phyloP scores from a whole-genome alignment of 2,329 filamentous ascomycete genomes.

The Stagonosporopsis chrysanthemi region DNA sequence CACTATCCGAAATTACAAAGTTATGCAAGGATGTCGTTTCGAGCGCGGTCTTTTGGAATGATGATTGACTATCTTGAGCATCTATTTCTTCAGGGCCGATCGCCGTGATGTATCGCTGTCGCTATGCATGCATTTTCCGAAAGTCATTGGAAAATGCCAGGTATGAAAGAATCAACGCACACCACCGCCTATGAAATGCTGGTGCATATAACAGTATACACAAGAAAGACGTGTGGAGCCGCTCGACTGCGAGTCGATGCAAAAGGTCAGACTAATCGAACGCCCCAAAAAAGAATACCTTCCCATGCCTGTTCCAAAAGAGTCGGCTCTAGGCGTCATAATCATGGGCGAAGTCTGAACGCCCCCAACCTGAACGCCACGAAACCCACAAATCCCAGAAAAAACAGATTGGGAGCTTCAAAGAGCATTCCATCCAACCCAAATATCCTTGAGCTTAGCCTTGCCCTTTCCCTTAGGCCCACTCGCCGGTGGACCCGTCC shows the following conservation, averaged over 20 bases:
- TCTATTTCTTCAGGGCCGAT: slow-evolving; percentile 4
- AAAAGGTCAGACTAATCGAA: slow-evolving; percentile 14
- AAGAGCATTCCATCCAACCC: slow-evolving; percentile 49
- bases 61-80: slow-evolving; percentile 8
- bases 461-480: slow-evolving; percentile 45
- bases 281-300: slow-evolving; percentile 19
- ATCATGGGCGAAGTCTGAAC: slow-evolving; percentile 19
- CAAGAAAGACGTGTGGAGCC: slow-evolving; percentile 10
- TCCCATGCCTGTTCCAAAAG: slow-evolving; percentile 16
- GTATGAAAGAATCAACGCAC: slow-evolving; percentile 10
- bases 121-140: slow-evolving; percentile 14
- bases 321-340: slow-evolving; percentile 20
- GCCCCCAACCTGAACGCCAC: slow-evolving; percentile 27
- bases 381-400: slow-evolving; percentile 31
- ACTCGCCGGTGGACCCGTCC: slow-evolving; percentile 40
- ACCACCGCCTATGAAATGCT: slow-evolving; percentile 1
- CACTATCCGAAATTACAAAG: slow-evolving; percentile 26
- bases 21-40: slow-evolving; percentile 24
- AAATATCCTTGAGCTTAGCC: slow-evolving; percentile 42
- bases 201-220: slow-evolving; percentile 12
- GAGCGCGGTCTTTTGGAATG: slow-evolving; percentile 4
- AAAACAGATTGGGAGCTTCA: slow-evolving; percentile 40
- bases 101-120: slow-evolving; percentile 10
- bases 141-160: background rate
- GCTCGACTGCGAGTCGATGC: slow-evolving; percentile 16